Percentiles rank a stretch among this genome's conserved stretches.
These are phyloP conservation scores for Picochlorum sp. DNA, from an alignment of 139 green algal species.

Conservation along the genomic window DNA sequence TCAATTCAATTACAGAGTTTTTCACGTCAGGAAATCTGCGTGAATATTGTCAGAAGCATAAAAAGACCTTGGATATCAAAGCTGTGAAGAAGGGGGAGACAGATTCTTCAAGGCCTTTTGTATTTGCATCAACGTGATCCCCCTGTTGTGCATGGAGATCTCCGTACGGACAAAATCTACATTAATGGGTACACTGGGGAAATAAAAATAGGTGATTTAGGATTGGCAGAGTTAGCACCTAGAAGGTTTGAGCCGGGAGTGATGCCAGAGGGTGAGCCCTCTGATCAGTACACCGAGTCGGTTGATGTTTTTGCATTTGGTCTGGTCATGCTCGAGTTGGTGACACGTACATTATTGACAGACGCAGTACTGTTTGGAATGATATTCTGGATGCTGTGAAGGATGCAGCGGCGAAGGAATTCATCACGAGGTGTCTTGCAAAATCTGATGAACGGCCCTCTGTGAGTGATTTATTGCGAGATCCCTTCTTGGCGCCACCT, in stretches of 20 bases:
- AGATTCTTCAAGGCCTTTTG: slow-evolving; percentile 74
- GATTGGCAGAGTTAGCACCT: slow-evolving; percentile 72
- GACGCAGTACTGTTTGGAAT: slow-evolving; percentile 25
- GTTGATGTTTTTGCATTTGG: slow-evolving; percentile 97
- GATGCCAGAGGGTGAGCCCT: slow-evolving; percentile 32
- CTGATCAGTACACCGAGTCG: slow-evolving; percentile 41
- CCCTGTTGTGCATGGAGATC: slow-evolving; percentile 90
- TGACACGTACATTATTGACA: slow-evolving; percentile 74
- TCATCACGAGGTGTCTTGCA: slow-evolving; percentile 76
- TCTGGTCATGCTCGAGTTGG: slow-evolving; percentile 93
- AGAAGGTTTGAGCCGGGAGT: slow-evolving; percentile 46
- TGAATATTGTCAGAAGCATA: slow-evolving; percentile 72
- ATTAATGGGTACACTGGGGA: slow-evolving; percentile 85
- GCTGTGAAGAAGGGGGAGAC: slow-evolving; percentile 84
- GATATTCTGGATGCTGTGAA: slow-evolving; percentile 50
- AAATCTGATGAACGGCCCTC: slow-evolving; percentile 45
- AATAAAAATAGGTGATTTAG: slow-evolving; percentile 93
- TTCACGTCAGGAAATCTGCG: slow-evolving; percentile 86
- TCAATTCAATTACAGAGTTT: slow-evolving; percentile 92
- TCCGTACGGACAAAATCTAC: slow-evolving; percentile 69
- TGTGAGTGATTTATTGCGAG: slow-evolving; percentile 71
- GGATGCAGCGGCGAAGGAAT: slow-evolving; percentile 56
- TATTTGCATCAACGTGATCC: slow-evolving; percentile 84
- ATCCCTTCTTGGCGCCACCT: slow-evolving; percentile 57
- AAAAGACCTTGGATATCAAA: slow-evolving; percentile 70